Base-by-base conservation (phyloP, 2,329 filamentous ascomycete species). In the Fusarium protoensiforme region DNA sequence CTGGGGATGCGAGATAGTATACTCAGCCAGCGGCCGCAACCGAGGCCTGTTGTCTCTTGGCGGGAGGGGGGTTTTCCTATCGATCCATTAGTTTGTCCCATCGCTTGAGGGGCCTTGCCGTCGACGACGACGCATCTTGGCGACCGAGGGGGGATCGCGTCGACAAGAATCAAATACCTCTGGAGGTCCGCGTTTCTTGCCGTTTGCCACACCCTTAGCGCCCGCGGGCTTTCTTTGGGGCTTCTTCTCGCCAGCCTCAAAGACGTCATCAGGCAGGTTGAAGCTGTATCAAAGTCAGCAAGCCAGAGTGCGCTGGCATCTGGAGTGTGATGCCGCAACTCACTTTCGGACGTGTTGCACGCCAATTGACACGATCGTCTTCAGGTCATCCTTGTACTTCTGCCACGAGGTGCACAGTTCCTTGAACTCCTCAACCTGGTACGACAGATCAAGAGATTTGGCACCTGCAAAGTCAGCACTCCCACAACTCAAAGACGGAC, bases 291-390 rank as follows among this genome's bases (percentile, higher is more conserved):
- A 41, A 39, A 38, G 71, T 75, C 10, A 69, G 64, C 65, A 48
- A 65, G 62, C 54, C 41, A 65, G 65, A 36, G 41, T 54, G 35
- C 43, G 36, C 27, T 48, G 35, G 22, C 43, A 48, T 11, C 35
- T 35, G 41, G 31, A 29, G 46, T 31, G 43, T 43, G n/a, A 31
- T 31, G 11, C 8, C 16, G 29, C 18, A 13, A 85, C 92, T 84
- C 87, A 98, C 95, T 93, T 97, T 83, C 94, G 92, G 58, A 95
- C 92, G 79, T 98, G 92, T 69, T 94, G 92, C 61, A 98, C 91
- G 62, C 92, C 91, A 60, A 99, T 85, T 46, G 92, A 94, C 53
- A 84, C 82, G 14, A 79, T 61, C 20, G 79, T 73, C 60, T 95
- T 94, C 60, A 94, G 84, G n/a, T 93, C 90, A 14, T 89, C 85